These are phyloP conservation scores for Xylogone sp. DNA, from an alignment of 2,329 filamentous ascomycete species.

Conservation along the genomic window DNA sequence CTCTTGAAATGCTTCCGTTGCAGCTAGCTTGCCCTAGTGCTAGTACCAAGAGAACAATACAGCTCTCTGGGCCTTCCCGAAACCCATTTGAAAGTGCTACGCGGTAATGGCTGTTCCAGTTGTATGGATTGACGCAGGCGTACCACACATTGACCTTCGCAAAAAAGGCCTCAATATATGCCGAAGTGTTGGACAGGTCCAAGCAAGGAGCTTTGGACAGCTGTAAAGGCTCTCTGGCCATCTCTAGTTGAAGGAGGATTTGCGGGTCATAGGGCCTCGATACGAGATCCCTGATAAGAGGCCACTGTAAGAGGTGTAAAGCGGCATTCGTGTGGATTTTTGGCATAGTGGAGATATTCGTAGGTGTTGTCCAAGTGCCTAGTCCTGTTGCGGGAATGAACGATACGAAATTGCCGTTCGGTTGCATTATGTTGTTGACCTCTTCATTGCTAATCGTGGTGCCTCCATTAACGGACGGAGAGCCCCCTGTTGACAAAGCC, in stretches of 20 bases:
- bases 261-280: constrained; percentile 76
- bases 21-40: constrained; percentile 74
- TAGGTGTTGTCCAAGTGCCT: constrained; percentile 63
- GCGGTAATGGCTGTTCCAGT: constrained; percentile 72
- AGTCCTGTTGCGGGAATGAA: constrained; percentile 61
- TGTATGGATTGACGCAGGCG: constrained; percentile 78
- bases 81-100: constrained; percentile 73
- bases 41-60: constrained; percentile 74
- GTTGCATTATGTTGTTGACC: constrained; percentile 41
- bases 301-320: constrained; percentile 75
- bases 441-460: constrained; percentile 58
- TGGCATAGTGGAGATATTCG: constrained; percentile 81
- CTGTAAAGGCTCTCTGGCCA: constrained; percentile 72
- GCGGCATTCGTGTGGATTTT: constrained; percentile 80
- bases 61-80: constrained; percentile 75
- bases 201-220: constrained; percentile 62
- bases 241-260: constrained; percentile 76
- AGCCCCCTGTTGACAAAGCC: constrained; percentile 52
- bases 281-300: constrained; percentile 73
- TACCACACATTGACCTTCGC: constrained; percentile 82
- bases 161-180: constrained; percentile 78
- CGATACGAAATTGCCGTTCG: constrained; percentile 44
- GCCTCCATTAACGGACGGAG: constrained; percentile 61
- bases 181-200: constrained; percentile 69
- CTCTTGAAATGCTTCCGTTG: constrained; percentile 70